Conservation (phyloP, 2,329 filamentous ascomycete genomes). For the Neoscytalidium dimidiatum region DNA sequence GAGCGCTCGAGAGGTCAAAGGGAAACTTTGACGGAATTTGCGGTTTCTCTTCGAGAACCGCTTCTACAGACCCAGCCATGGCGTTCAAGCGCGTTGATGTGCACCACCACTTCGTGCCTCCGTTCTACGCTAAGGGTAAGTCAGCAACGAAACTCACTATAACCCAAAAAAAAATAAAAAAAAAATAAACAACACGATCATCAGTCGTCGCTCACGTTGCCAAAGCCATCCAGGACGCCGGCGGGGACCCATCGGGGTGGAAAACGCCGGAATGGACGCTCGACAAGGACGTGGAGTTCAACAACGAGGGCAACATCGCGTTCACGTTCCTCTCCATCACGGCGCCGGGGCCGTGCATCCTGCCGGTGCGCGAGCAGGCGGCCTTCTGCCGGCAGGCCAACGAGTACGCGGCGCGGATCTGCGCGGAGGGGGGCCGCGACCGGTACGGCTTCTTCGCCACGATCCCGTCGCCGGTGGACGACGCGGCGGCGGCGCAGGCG, state of each 20-base stretch:
- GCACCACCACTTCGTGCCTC: constrained; percentile 26
- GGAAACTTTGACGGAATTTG: no score
- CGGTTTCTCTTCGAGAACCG: neutral
- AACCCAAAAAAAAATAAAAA: no score
- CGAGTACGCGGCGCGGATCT: constrained; percentile 35
- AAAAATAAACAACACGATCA: no score
- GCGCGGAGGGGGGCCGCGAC: constrained; percentile 34
- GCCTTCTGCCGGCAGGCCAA: constrained; percentile 31
- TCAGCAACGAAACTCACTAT: neutral
- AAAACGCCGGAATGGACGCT: constrained; percentile 27
- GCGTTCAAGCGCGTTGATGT: constrained; percentile 22
- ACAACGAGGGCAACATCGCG: constrained; percentile 11
- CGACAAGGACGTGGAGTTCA: neutral
- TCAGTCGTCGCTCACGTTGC: neutral
- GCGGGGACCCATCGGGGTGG: constrained; percentile 28
- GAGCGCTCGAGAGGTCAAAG: no score
- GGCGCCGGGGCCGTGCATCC: constrained; percentile 30
- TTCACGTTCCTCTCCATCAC: constrained; percentile 32
- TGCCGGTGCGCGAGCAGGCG: constrained; percentile 11
- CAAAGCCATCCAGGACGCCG: neutral
- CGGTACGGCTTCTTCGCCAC: constrained; percentile 47
- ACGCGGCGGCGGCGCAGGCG: constrained; percentile 24
- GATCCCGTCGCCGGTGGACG: constrained; percentile 36
- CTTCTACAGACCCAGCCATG: neutral
- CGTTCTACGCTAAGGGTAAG: constrained; percentile 22